Base-by-base conservation (phyloP, 192 early-diverging fungal genomes). In the Rhizophagus sp. region DNA sequence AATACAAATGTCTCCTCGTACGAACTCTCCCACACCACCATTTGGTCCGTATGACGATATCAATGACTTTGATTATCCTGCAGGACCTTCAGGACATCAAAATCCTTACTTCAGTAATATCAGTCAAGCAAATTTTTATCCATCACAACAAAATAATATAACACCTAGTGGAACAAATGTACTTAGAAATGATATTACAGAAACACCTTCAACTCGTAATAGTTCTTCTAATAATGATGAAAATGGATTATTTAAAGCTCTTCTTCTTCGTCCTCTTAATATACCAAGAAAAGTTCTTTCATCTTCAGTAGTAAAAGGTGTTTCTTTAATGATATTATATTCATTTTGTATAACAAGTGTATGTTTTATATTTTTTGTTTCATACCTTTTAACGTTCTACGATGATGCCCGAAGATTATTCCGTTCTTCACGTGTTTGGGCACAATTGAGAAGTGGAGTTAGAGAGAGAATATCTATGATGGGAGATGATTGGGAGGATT, bases 401-500 rank as follows among this genome's bases (percentile, higher is more conserved):
- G 78, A 79, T 52, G 68, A 79, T 71, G 39, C 78, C 34, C 30
- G 36, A 11, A 65, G 57, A 25, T n/a, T 71, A 15, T 17, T 79
- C 13, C 66, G 50, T n/a, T 44, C 67, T 24, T 79, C 78, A 41
- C 78, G 68, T 17, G 67, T 61, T 41, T 79, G 78, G 78, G 34
- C 78, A 34, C 24, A 44, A 19, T 30, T 79, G 27, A 79, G 39
- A 39, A 49, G 25, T 62, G 67, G 68, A 25, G 68, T 79, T 30
- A 19, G 68, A 2, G 68, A 79, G 13, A 52, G 33, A 50, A 24
- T 71, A 8, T 30, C 78, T 11, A 79, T 79, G 78, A 49, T 79
- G 65, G 78, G 78, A 6, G 68, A 61, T 25, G 78, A 71, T 71
- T 79, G 78, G 78, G 78, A 71, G 22, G 78, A 71, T 39, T 79